A percentile compares a stretch with the other conserved stretches of the same genome.
Conservation (phyloP, 1,139 yeast genomes). For the Sugiyamaella pinicola region DNA sequence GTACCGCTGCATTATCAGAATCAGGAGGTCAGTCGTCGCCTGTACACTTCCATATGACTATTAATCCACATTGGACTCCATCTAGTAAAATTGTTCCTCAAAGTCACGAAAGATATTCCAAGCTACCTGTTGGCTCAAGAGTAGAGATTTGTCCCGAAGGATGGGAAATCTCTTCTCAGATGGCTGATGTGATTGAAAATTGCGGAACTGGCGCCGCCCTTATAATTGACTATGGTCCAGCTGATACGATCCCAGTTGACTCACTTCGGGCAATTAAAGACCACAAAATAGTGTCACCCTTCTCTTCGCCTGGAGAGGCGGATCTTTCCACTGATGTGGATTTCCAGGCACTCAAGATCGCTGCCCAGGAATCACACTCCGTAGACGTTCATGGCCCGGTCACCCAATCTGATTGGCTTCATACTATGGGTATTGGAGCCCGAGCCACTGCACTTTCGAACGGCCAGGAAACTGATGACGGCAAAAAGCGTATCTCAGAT, state of each 20-base stretch:
- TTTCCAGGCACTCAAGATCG: conserved; percentile 57
- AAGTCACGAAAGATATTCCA: conserved; percentile 54
- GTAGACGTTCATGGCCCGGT: conserved; percentile 57
- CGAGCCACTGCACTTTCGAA: conserved; percentile 52
- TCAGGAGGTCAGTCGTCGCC: too few species aligned
- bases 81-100: conserved; percentile 61
- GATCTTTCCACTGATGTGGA: conserved; percentile 87
- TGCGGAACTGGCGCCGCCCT: conserved; percentile 65
- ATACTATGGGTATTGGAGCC: conserved; percentile 73
- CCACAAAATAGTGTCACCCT: conserved; percentile 79
- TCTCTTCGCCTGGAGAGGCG: conserved; percentile 71
- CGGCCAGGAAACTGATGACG: conserved; percentile 39
- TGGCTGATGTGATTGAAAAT: conserved; percentile 36
- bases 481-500: conserved; percentile 49
- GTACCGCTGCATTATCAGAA: conserved; percentile 28
- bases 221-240: conserved; percentile 77
- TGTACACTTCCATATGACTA: conserved; percentile 56
- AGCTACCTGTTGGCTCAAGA: conserved; percentile 57
- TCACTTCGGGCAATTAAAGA: conserved; percentile 72
- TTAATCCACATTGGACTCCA: conserved; percentile 64
- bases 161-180: conserved; percentile 48
- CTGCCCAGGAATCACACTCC: conserved; percentile 39
- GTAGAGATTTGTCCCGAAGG: conserved; percentile 81
- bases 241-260: conserved; percentile 62
- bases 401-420: conserved; percentile 81